Evolutionary conservation across 208 protist species (phyloP).

Genomic region (Acanthamoeba culbertsoni): DNA sequence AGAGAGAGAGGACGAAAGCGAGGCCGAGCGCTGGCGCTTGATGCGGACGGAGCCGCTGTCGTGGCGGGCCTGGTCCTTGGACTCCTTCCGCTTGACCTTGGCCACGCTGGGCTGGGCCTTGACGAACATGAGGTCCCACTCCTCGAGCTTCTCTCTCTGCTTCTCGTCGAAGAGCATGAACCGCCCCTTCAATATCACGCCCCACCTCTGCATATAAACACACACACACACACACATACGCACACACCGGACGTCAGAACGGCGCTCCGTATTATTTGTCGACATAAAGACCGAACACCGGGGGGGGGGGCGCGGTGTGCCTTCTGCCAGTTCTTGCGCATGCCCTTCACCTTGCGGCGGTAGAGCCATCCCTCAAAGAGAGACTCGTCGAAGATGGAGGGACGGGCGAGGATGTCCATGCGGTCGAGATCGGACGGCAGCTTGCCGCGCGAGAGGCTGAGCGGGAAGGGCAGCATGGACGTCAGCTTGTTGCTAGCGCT

Average conservation of each 20-base stretch:
- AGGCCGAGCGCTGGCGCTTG: background rate
- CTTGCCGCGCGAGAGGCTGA: background rate
- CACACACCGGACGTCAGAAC: background rate
- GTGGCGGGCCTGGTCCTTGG: background rate
- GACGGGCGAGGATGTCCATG: background rate
- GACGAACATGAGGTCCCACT: constrained; percentile 35
- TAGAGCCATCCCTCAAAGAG: constrained; percentile 32
- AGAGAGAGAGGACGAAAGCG: background rate
- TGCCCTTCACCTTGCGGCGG: background rate
- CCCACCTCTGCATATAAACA: background rate
- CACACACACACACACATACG: background rate
- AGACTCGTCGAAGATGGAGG: background rate
- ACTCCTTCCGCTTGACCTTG: constrained; percentile 20
- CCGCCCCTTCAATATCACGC: background rate
- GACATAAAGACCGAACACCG: too few species aligned
- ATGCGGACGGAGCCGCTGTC: background rate
- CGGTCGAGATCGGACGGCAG: background rate
- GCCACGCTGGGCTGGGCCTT: constrained; percentile 20
- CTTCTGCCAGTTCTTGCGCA: constrained; percentile 25
- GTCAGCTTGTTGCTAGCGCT: background rate
- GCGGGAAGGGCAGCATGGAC: constrained; percentile 1
- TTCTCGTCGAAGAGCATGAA: constrained; percentile 9
- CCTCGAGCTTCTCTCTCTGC: constrained; percentile 9
- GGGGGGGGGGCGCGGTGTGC: background rate
- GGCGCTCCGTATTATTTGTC: too few species aligned